Base-by-base conservation (phyloP, 129 eudicot genomes). In the Helichrysum umbraculigerum region DNA sequence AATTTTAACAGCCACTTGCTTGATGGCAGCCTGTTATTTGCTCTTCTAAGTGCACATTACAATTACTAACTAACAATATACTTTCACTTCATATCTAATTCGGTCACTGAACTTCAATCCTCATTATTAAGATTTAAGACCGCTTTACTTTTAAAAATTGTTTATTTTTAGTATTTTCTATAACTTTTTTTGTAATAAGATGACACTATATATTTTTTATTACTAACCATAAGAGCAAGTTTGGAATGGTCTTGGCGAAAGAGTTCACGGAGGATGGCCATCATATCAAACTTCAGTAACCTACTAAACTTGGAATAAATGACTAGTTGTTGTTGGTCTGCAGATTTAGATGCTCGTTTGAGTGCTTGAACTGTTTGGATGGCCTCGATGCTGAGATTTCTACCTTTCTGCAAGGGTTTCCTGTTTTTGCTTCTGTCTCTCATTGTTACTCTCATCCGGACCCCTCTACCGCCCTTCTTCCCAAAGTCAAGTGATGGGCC, bases 341-440 rank as follows among this genome's bases (percentile, higher is more conserved):
- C 72, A 42, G 30, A 20, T 35, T 75, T 83, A 17, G 61, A 63
- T 22, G 84, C 83, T 29, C 96, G 84, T 79, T 90, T 90, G 28
- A 90, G 87, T 15, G 86, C 82, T 71, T 90, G 96, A 75, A 90
- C 78, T 5, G 96, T 86, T 81, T 90, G 96, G 59, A 90, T 90
- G 44, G 96, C 96, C 73, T 90, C 89, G 4, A 86, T 86, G 85
- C 91, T 88, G 12, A 90, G 91, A 76, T 84, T 79, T 30, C 93
- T 71, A 20, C 96, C 96, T 78, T 71, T 90, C 66, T 90, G 91
- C 68, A 90, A 82, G 5, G 88, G 93, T 59, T 87, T 90, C 70
- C 93, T 81, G 73, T 88, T 90, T 73, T 88, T 88, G 75, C 91
- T 78, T 75, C 91, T 82, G 87, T 90, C 96, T 65, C 93, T 86